A percentile compares a stretch with the other conserved stretches of the same genome.
phyloP scores from a whole-genome alignment of 163 green algal species.

The Scenedesmus sp. region DNA sequence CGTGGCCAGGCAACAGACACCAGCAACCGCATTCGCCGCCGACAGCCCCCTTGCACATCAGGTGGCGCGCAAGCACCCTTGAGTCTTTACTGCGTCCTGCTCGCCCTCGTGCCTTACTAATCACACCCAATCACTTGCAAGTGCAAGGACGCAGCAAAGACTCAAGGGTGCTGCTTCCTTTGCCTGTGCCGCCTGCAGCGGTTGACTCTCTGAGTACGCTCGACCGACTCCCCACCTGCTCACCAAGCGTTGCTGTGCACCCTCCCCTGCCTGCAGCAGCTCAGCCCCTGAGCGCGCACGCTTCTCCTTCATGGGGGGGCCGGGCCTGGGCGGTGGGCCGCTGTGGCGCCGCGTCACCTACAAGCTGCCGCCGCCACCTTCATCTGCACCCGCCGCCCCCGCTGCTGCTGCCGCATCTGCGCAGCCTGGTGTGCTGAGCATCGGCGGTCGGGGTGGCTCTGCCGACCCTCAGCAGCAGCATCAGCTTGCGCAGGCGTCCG shows the following conservation, averaged over 20 bases:
- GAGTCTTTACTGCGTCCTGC: no score
- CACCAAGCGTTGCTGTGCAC: neutral
- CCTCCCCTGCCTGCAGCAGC: conserved; percentile 53
- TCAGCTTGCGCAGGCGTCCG: conserved; percentile 31
- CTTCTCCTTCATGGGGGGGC: conserved; percentile 96
- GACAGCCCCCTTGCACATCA: no score
- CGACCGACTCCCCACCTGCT: neutral
- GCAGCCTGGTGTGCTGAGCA: neutral
- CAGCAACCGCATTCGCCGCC: no score
- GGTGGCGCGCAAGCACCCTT: no score
- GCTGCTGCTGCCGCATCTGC: neutral
- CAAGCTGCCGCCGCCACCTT: conserved; percentile 59
- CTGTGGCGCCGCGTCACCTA: conserved; percentile 90
- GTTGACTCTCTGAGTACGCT: no score
- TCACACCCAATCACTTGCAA: no score
- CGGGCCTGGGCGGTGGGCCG: conserved; percentile 68
- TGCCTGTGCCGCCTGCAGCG: no score
- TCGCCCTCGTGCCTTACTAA: no score
- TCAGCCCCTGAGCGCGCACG: conserved; percentile 79
- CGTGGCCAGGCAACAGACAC: no score
- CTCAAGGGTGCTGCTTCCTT: no score
- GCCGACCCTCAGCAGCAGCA: conserved; percentile 6
- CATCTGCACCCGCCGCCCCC: conserved; percentile 14
- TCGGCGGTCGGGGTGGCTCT: neutral
- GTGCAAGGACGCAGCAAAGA: no score